Evolutionary conservation across 2,329 filamentous ascomycete species (phyloP).

Genomic region (Pyricularia pennisetigena): DNA sequence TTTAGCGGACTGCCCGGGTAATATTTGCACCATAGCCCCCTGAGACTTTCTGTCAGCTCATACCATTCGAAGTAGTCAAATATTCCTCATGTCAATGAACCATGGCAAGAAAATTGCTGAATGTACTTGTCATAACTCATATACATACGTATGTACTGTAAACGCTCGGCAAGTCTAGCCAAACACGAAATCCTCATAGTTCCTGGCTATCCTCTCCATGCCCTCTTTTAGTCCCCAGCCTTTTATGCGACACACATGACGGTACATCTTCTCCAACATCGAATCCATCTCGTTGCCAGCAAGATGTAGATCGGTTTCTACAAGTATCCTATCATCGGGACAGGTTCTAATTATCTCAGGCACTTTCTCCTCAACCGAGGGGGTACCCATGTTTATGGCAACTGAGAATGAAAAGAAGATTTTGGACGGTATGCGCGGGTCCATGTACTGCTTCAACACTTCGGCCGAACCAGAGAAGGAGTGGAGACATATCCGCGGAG

Average conservation of each 20-base stretch:
- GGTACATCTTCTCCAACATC: conserved; percentile 62
- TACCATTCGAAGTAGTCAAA: no score
- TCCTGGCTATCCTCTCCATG: conserved; percentile 54
- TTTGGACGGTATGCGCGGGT: conserved; percentile 59
- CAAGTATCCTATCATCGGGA: conserved; percentile 68
- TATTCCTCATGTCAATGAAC: no score
- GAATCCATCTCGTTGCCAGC: conserved; percentile 77
- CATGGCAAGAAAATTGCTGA: not conserved
- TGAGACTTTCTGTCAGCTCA: no score
- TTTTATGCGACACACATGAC: conserved; percentile 68
- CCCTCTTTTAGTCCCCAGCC: conserved; percentile 69
- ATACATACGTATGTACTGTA: not conserved
- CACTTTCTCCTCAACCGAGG: conserved; percentile 35
- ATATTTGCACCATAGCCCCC: not conserved
- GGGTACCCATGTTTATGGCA: conserved; percentile 65
- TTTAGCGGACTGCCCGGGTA: not conserved
- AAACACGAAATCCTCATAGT: conserved; percentile 71
- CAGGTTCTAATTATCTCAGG: conserved; percentile 59
- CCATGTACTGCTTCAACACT: conserved; percentile 67
- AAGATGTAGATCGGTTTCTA: conserved; percentile 83
- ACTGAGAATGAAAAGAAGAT: conserved; percentile 86
- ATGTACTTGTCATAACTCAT: not conserved
- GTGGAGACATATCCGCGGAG: conserved; percentile 85
- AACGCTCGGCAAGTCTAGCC: conserved; percentile 25
- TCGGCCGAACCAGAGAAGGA: conserved; percentile 78